Conservation (phyloP, 1,284 basidiomycete species). For the Tilletia horrida region DNA sequence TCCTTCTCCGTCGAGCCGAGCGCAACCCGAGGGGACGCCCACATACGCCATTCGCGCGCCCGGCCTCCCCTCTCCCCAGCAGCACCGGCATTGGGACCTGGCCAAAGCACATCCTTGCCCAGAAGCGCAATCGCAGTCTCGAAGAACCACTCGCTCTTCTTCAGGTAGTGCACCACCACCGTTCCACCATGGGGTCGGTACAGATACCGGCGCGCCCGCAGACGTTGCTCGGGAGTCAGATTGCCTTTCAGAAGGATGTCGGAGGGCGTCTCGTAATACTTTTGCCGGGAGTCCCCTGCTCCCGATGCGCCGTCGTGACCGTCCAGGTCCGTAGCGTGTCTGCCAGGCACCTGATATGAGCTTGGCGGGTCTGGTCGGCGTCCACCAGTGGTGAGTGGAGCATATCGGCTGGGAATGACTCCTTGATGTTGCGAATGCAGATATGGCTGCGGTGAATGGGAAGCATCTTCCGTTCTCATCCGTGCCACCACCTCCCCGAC, state of each 20-base stretch:
- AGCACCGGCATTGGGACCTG: neutral
- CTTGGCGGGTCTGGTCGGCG: neutral
- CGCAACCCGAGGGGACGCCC: neutral
- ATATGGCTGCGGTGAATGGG: no score
- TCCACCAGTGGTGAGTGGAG: neutral
- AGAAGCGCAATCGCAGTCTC: constrained; percentile 86
- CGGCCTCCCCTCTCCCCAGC: neutral
- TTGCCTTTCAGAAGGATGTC: constrained; percentile 61
- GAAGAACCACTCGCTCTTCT: constrained; percentile 91
- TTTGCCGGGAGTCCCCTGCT: constrained; percentile 31
- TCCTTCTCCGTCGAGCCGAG: neutral
- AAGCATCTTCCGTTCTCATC: no score
- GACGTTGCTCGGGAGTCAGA: constrained; percentile 56
- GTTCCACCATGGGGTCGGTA: constrained; percentile 69
- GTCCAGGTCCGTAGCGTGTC: neutral
- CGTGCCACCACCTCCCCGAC: no score
- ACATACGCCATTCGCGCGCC: constrained; percentile 11
- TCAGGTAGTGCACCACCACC: constrained; percentile 92
- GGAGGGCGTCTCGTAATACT: constrained; percentile 11
- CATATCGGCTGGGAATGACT: neutral
- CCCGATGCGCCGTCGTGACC: neutral
- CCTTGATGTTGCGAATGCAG: no score
- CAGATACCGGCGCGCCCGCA: constrained; percentile 58
- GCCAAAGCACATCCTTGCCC: constrained; percentile 59
- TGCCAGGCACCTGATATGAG: no score